Evolutionary conservation across 2,329 filamentous ascomycete genomes (phyloP).

Genomic region (Cercospora canescens): DNA sequence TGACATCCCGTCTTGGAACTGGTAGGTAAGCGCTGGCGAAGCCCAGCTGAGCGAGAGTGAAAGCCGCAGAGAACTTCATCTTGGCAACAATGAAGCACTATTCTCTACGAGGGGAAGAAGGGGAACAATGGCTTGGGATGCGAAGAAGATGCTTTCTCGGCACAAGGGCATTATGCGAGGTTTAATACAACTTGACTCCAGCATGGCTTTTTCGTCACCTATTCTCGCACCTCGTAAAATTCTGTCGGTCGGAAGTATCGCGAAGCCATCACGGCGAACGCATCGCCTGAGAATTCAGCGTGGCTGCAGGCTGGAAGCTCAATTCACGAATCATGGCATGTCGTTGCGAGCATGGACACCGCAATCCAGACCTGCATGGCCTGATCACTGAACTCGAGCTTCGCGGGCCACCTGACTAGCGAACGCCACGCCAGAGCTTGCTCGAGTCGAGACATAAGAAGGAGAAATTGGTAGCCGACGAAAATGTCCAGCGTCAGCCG

Average conservation of each 20-base stretch:
- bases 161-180: background rate
- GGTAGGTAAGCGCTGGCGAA: conserved; percentile 7
- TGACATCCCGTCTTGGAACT: conserved; percentile 5
- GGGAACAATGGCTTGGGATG: background rate
- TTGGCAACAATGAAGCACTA: background rate
- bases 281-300: background rate
- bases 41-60: background rate
- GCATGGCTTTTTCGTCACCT: background rate
- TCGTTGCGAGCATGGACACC: background rate
- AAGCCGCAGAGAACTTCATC: conserved; percentile 3
- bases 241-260: conserved; percentile 1
- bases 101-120: background rate
- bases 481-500: background rate
- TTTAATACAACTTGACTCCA: background rate
- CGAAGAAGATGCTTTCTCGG: background rate
- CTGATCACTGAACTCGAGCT: background rate
- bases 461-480: background rate
- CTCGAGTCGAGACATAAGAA: background rate
- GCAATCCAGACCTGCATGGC: background rate
- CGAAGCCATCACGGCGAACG: background rate
- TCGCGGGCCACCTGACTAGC: background rate
- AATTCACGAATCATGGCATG: background rate
- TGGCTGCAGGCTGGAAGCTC: conserved; percentile 2
- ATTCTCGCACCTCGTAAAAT: background rate
- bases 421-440: background rate